These are phyloP conservation scores for Platismatia glauca DNA, from an alignment of 495 filamentous ascomycete genomes.

Conservation along the genomic window DNA sequence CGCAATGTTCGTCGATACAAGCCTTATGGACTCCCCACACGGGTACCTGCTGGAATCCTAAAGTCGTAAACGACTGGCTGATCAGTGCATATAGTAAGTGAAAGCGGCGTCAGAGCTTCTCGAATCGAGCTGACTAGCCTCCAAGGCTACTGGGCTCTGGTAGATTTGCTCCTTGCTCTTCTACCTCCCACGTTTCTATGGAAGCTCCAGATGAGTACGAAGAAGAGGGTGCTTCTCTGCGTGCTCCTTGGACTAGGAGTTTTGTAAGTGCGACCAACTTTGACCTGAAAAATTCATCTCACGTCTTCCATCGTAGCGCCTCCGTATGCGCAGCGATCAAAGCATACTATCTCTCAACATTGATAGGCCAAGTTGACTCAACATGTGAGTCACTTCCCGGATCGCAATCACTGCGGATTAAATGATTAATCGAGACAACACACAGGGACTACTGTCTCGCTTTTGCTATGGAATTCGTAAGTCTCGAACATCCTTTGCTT, in stretches of 20 bases:
- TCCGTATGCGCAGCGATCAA: background rate
- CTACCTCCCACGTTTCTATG: background rate
- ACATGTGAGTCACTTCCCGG: background rate
- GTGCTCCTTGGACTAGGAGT: background rate
- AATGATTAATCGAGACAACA: background rate
- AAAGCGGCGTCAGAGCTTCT: background rate
- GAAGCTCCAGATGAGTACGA: background rate
- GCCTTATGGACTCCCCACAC: background rate
- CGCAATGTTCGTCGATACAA: background rate
- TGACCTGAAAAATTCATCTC: background rate
- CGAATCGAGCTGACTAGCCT: background rate
- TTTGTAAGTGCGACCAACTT: background rate
- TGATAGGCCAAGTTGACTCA: background rate
- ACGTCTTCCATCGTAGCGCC: background rate
- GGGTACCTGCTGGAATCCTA: background rate
- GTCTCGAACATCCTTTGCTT: background rate
- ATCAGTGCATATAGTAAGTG: conserved; percentile 1
- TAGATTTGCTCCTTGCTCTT: background rate
- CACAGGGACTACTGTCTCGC: background rate
- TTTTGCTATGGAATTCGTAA: background rate
- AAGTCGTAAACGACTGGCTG: background rate
- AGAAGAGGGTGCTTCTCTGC: background rate
- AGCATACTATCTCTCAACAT: background rate
- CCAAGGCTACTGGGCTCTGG: conserved; percentile 1
- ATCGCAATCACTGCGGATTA: too few species aligned